Conservation (phyloP, 2,329 filamentous ascomycete genomes). For the Pyricularia sp. region DNA sequence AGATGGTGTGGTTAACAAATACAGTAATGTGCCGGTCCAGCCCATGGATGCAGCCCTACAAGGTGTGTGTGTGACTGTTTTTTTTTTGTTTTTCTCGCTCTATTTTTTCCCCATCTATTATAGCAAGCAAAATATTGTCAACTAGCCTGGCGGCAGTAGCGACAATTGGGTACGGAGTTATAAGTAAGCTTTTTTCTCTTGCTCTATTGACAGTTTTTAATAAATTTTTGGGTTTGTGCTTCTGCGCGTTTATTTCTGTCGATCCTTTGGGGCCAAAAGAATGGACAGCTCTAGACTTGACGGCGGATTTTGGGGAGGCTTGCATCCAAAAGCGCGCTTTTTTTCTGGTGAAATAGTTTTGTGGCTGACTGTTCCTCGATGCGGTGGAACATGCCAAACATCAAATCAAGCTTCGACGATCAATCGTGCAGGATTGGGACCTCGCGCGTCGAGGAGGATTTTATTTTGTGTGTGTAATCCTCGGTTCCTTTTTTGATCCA, state of each 20-base stretch:
- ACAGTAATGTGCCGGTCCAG: no score
- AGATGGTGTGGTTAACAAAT: no score
- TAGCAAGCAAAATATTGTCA: no score
- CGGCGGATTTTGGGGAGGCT: background rate
- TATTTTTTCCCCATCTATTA: no score
- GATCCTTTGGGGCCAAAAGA: background rate
- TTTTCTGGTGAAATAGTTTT: no score
- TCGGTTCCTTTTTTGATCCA: no score
- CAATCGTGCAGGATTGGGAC: background rate
- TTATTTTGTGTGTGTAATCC: background rate
- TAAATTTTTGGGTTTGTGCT: background rate
- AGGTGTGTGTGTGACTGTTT: no score
- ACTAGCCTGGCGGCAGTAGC: no score
- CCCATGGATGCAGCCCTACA: background rate
- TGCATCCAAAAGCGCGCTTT: background rate
- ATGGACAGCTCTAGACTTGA: background rate
- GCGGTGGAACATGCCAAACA: background rate
- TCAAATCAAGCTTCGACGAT: background rate
- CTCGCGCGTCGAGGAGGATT: background rate
- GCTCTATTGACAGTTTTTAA: background rate
- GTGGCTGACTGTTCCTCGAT: background rate
- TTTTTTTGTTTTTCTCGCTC: no score
- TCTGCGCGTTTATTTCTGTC: background rate
- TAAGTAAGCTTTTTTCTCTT: no score
- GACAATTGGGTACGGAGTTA: no score